Base-by-base conservation (phyloP, 441 rosid species). In the Eutrema salsugineum region DNA sequence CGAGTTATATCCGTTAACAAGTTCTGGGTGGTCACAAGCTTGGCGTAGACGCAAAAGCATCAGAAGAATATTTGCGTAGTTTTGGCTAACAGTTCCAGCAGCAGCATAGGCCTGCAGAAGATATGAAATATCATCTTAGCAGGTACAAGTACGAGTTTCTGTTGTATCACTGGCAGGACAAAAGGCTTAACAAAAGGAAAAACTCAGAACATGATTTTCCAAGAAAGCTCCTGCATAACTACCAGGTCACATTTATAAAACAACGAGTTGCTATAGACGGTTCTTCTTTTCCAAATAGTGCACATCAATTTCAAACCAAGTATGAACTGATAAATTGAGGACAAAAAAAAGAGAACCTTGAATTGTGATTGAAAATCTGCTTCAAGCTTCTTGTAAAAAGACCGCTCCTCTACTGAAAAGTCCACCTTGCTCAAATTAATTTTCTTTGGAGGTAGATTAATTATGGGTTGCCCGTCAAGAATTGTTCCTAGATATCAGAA, bases 11-110 rank as follows among this genome's bases (percentile, higher is more conserved):
- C 80, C 86, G 76, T 91, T 86, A 49, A 91, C 93, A 67, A 95
- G 96, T 70, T 84, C 78, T 32, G 99, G 99, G 76, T 95, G 98
- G 72, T 87, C 98, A 82, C 99, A 93, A 65, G 98, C 99, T 80
- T 95, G 99, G 53, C 99, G 93, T 61, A 95, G 92, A 66, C 98
- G 93, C 83, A 95, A 84, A 85, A 95, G 94, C 97, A 95, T 82
- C 84, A 95, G 76, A 80, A 95, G 98, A 80, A 93, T 95, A 82
- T 85, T 95, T 66, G 97, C 99, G 69, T 93, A 95, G 83, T 95
- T 95, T 80, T 93, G 97, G 49, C 68, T 91, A 81, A 93, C 81
- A 6, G 98, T 95, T 57, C 97, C 98, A 30, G 98, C 98, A 73
- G 88, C 97, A 66, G 93, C 95, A 87, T 84, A 95, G 11, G 88